Conservation (phyloP, 2,329 filamentous ascomycete genomes). For the Aspergillus caelatus region DNA sequence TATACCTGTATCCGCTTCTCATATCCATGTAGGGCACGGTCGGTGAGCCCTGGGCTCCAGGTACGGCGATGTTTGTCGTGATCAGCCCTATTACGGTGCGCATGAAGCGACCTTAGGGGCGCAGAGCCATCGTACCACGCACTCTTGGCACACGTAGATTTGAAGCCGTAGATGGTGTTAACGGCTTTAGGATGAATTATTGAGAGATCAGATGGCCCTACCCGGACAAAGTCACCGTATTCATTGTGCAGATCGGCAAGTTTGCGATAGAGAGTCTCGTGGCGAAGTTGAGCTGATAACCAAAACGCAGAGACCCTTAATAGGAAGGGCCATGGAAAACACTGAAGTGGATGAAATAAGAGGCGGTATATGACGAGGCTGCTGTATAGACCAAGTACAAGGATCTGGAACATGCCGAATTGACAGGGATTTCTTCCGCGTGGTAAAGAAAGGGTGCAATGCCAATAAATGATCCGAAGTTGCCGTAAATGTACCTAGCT, state of each 20-base stretch:
- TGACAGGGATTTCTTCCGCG: background rate
- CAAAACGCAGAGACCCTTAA: background rate
- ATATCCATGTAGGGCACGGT: background rate
- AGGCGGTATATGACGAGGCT: slow-evolving; percentile 1
- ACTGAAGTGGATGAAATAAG: background rate
- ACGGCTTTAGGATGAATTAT: background rate
- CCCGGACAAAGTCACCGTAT: slow-evolving; percentile 3
- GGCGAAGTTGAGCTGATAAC: background rate
- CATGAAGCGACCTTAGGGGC: background rate
- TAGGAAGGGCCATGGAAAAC: background rate
- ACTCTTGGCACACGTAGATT: background rate
- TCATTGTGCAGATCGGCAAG: background rate
- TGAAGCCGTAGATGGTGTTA: background rate
- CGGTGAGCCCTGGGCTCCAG: background rate
- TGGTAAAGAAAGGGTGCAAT: background rate
- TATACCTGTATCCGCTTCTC: background rate
- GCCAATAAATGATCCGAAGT: background rate
- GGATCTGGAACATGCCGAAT: background rate
- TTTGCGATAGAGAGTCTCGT: background rate
- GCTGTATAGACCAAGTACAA: background rate
- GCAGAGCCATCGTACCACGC: background rate
- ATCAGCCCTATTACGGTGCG: background rate
- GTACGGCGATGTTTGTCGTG: background rate
- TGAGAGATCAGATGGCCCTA: slow-evolving; percentile 1
- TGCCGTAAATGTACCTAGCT: background rate